These are phyloP conservation scores for Solanum hybrid DNA, from an alignment of 305 asterid species.

Conservation along the genomic window DNA sequence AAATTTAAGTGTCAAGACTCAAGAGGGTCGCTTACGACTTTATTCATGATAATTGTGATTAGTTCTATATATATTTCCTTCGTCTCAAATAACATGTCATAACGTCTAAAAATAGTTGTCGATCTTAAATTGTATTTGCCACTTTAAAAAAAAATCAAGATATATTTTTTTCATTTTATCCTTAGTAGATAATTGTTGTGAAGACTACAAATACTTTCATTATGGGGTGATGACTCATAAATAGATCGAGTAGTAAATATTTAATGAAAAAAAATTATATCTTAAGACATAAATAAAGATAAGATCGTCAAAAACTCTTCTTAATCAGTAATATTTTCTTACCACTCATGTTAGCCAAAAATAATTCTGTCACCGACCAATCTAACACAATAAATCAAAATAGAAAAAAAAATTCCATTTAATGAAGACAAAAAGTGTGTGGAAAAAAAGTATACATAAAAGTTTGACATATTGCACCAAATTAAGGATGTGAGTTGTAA, in stretches of 20 bases:
- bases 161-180: no score
- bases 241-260: background rate
- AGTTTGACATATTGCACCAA: background rate
- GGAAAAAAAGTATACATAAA: background rate
- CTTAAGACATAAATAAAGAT: background rate
- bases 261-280: background rate
- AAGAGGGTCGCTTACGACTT: background rate
- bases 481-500: background rate
- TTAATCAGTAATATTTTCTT: background rate
- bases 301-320: background rate
- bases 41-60: background rate
- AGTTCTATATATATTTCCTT: background rate
- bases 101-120: background rate
- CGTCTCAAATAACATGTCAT: background rate
- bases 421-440: background rate
- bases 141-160: no score
- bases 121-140: background rate
- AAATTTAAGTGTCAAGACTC: background rate
- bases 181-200: no score
- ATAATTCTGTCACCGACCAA: background rate
- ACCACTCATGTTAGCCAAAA: background rate
- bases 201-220: background rate
- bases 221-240: accelerated
- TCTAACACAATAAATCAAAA: background rate
- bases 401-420: background rate